Conservation (phyloP, 1,139 yeast genomes). For the Lodderomyces pseudojiufengensis region DNA sequence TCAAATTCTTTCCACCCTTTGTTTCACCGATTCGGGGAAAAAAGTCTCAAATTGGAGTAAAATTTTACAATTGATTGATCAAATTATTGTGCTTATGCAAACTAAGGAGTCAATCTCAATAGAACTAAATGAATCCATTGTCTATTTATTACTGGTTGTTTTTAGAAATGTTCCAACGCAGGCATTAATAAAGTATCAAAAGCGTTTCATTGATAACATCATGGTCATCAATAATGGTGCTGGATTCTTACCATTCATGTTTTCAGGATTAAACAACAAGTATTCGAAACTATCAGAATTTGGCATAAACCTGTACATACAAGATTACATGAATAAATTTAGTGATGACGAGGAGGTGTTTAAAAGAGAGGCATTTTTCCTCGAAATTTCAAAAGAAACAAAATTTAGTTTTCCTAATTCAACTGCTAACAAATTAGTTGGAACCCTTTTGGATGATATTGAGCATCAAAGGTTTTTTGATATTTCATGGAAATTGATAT, state of each 20-base stretch:
- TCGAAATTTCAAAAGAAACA: slow-evolving; percentile 21
- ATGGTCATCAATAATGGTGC: slow-evolving; percentile 26
- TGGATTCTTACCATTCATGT: slow-evolving; percentile 49
- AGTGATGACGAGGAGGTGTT: slow-evolving; percentile 7
- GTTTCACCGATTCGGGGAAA: slow-evolving; percentile 67
- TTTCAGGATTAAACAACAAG: slow-evolving; percentile 40
- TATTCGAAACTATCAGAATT: slow-evolving; percentile 45
- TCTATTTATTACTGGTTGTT: slow-evolving; percentile 43
- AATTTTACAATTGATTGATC: slow-evolving; percentile 16
- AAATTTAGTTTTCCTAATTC: slow-evolving; percentile 6
- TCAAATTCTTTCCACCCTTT: slow-evolving; percentile 39
- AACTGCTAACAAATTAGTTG: slow-evolving; percentile 1
- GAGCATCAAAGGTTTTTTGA: slow-evolving; percentile 2
- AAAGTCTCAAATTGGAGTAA: slow-evolving; percentile 49
- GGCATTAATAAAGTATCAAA: slow-evolving; percentile 46
- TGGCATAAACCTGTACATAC: slow-evolving; percentile 44
- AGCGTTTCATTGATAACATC: slow-evolving; percentile 36
- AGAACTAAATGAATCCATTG: slow-evolving; percentile 28
- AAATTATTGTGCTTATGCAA: slow-evolving; percentile 13
- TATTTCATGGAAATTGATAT: slow-evolving; percentile 13
- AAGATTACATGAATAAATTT: slow-evolving; percentile 43
- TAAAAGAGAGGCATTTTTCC: slow-evolving; percentile 22
- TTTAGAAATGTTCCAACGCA: slow-evolving; percentile 60
- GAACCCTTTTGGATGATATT: slow-evolving; percentile 2
- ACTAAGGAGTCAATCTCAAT: slow-evolving; percentile 1